phyloP scores from a whole-genome alignment of 78 protist genomes.

The Creolimax fragrantissima region DNA sequence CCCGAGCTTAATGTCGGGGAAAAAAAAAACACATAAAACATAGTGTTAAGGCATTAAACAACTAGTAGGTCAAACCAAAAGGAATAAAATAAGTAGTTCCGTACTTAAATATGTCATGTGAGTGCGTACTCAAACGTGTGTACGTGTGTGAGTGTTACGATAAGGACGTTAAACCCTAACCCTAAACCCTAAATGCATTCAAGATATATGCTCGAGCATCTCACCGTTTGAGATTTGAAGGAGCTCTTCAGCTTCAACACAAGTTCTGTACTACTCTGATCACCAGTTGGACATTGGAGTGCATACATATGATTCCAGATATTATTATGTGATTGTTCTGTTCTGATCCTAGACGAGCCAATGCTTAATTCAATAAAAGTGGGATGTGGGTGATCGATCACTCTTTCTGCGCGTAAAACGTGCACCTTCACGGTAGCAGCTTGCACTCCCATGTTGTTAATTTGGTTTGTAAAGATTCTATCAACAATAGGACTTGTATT shows the following conservation, averaged over 20 bases:
- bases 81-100: no score
- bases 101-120: no score
- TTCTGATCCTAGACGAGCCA: background rate
- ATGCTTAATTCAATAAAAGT: background rate
- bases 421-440: background rate
- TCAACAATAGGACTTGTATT: background rate
- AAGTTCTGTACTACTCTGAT: background rate
- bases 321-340: background rate
- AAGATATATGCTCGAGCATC: background rate
- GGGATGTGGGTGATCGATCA: background rate
- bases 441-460: background rate
- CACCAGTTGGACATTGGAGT: background rate
- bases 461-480: background rate
- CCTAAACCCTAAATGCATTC: no score
- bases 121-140: no score
- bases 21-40: no score
- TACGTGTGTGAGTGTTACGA: no score
- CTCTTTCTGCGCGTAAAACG: background rate
- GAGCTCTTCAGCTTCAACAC: background rate
- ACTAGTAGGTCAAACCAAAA: no score
- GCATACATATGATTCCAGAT: background rate
- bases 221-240: background rate
- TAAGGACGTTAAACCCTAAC: no score
- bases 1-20: no score
- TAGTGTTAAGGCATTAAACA: no score